Evolutionary conservation across 2,329 filamentous ascomycete species (phyloP), one percentile per base, ranked within the genome.

Genomic region (Cladosporium austrohemisphaericum): DNA sequence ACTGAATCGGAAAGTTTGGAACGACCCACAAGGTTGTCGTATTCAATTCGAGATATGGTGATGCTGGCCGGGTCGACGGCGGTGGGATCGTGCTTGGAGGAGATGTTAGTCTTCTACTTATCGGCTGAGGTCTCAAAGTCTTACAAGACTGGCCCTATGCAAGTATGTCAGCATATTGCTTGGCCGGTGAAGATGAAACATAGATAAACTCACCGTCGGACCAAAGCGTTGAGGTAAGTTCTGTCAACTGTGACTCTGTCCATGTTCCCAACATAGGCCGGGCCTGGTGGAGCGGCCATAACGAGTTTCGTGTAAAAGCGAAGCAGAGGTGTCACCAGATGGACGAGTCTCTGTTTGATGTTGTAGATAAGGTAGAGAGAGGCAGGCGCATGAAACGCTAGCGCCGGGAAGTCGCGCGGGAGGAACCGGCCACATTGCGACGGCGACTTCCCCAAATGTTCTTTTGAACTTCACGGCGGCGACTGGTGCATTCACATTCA

Each of bases 181-280:
- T 26, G 10, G 29, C 5, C 5, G 5, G 10, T 35, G 23, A 50
- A 55, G n/a, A n/a, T 50, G 49, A 49, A 26, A 16, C 44, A 55
- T 50, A 54, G 41, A n/a, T 44, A 45, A 70, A 60, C 77, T 77
- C 54, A 85, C 84, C 79, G 77, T 62, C 77, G 75, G 46, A 83
- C 61, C 38, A 85, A 70, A 50, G 79, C 78, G 59, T 84, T 77
- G 57, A 84, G 79, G 67, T 84, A 79, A 41, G 68, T 65, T 60
- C 76, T 80, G 54, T 80, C 78, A 55, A 84, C 75, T 8, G 79
- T 83, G 43, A 85, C 76, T 41, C 59, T 56, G 22, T 60, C 57
- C 51, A 52, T 49, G 20, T 41, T 48, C 7, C 18, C 36, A 23
- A n/a, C 14, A 45, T 47, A 36, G 19, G 32, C 20, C 18, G 45